These are phyloP conservation scores for Pseudozyma thailandica DNA, from an alignment of 1,284 basidiomycete genomes.

Conservation along the genomic window DNA sequence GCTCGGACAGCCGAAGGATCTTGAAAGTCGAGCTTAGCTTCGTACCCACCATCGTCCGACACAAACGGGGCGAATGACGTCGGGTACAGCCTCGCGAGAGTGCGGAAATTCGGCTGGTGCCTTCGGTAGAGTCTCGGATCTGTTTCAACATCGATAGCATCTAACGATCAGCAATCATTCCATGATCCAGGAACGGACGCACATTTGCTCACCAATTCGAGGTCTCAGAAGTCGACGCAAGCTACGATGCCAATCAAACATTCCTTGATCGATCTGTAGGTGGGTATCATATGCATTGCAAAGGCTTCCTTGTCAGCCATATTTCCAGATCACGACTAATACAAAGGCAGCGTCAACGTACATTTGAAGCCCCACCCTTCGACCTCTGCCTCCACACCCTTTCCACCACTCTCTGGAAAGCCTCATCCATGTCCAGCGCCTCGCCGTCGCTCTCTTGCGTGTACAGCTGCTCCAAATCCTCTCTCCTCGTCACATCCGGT, in stretches of 20 bases:
- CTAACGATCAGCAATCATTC: neutral
- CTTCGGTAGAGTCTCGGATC: constrained; percentile 25
- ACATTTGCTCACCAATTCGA: constrained; percentile 14
- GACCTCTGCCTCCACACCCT: constrained; percentile 23
- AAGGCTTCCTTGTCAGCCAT: too few species aligned
- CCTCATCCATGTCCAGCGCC: constrained; percentile 41
- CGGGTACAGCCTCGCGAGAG: constrained; percentile 22
- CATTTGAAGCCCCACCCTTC: constrained; percentile 1
- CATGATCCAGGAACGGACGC: neutral
- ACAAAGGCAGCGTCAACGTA: too few species aligned
- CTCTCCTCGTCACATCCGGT: constrained; percentile 12
- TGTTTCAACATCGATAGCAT: neutral
- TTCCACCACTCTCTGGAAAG: constrained; percentile 21
- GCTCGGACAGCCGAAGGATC: constrained; percentile 33
- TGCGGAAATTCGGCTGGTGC: constrained; percentile 25
- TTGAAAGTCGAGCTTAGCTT: constrained; percentile 46
- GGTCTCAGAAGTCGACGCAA: constrained; percentile 4
- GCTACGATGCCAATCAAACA: neutral
- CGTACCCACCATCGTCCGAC: constrained; percentile 33
- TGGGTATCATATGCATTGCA: too few species aligned
- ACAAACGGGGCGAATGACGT: constrained; percentile 23
- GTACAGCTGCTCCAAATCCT: constrained; percentile 41
- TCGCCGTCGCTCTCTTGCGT: constrained; percentile 39
- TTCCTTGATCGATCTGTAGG: neutral
- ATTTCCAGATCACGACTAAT: too few species aligned